phyloP scores from a whole-genome alignment of 768 basidiomycete genomes.

The Pleurotus ostreatus region DNA sequence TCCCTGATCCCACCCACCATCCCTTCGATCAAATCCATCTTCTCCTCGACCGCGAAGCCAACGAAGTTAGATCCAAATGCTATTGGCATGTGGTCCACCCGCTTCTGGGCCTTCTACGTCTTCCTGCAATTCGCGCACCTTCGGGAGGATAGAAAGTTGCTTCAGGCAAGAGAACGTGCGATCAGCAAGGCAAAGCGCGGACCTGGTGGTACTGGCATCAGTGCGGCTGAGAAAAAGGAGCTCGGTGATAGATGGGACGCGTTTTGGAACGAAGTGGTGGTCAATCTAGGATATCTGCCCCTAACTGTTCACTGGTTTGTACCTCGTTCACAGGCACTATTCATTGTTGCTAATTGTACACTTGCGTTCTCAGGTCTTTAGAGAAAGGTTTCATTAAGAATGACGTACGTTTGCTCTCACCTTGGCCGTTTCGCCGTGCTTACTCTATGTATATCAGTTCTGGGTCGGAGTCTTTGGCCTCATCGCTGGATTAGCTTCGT shows the following conservation, averaged over 20 bases:
- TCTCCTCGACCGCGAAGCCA: slow-evolving; percentile 36
- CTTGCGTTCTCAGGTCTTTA: slow-evolving; percentile 48
- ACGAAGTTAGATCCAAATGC: slow-evolving; percentile 41
- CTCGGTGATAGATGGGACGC: slow-evolving; percentile 58
- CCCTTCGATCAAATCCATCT: slow-evolving; percentile 37
- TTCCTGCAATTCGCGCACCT: slow-evolving; percentile 74
- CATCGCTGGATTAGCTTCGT: slow-evolving; percentile 54
- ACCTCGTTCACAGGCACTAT: background rate
- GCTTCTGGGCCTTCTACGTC: slow-evolving; percentile 81
- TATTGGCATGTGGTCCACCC: slow-evolving; percentile 67
- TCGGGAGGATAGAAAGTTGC: slow-evolving; percentile 58
- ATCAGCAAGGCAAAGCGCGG: slow-evolving; percentile 41
- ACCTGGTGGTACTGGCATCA: slow-evolving; percentile 41
- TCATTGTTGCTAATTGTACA: no score
- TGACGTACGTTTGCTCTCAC: slow-evolving; percentile 37
- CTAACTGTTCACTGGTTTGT: slow-evolving; percentile 80
- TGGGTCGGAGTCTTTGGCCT: slow-evolving; percentile 40
- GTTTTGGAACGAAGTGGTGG: slow-evolving; percentile 66
- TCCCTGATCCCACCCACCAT: slow-evolving; percentile 56
- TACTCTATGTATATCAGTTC: slow-evolving; percentile 20
- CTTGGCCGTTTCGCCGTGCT: background rate
- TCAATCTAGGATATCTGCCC: slow-evolving; percentile 76
- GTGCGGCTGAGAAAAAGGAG: slow-evolving; percentile 50
- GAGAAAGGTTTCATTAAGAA: slow-evolving; percentile 63
- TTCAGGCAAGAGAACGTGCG: slow-evolving; percentile 49